These are phyloP conservation scores for Ganoderma sp. DNA, from an alignment of 1,284 basidiomycete species.

Conservation along the genomic window DNA sequence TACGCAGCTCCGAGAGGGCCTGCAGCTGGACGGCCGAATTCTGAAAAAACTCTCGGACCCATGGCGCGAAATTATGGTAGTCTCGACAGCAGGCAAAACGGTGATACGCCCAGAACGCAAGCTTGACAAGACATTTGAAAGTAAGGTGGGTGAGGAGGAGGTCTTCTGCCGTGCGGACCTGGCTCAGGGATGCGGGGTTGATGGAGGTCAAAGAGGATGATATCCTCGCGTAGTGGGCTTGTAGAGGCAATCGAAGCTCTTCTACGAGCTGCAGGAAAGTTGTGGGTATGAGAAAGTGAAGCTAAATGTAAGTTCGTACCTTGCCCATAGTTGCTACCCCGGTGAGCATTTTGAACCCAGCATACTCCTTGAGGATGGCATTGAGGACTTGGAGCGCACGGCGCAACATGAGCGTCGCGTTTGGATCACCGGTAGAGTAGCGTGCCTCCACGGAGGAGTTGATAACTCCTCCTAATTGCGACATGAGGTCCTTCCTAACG, in stretches of 20 bases:
- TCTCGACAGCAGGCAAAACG: slow-evolving; percentile 52
- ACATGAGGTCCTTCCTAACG: slow-evolving; percentile 65
- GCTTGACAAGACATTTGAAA: slow-evolving; percentile 72
- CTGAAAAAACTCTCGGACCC: slow-evolving; percentile 69
- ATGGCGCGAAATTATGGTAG: slow-evolving; percentile 50
- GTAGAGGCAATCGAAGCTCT: slow-evolving; percentile 57
- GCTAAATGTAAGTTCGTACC: slow-evolving; percentile 42
- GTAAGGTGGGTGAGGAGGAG: slow-evolving; percentile 67
- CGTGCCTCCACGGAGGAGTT: slow-evolving; percentile 57
- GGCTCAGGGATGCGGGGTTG: slow-evolving; percentile 46
- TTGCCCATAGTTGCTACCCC: slow-evolving; percentile 69
- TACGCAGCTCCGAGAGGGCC: slow-evolving; percentile 56
- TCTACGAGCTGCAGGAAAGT: slow-evolving; percentile 54
- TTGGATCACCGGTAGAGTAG: slow-evolving; percentile 47
- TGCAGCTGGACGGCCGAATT: slow-evolving; percentile 61
- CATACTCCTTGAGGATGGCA: slow-evolving; percentile 70
- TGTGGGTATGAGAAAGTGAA: neutral
- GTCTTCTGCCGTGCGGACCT: slow-evolving; percentile 51
- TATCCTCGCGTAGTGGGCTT: slow-evolving; percentile 63
- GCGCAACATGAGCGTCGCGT: slow-evolving; percentile 60
- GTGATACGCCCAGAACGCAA: slow-evolving; percentile 74
- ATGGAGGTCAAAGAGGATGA: slow-evolving; percentile 52
- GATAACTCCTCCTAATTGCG: slow-evolving; percentile 61
- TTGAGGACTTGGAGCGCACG: slow-evolving; percentile 68
- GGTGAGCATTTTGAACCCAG: slow-evolving; percentile 66